Base-by-base conservation (phyloP, 2,329 filamentous ascomycete genomes). In the Phialocephala sp. region DNA sequence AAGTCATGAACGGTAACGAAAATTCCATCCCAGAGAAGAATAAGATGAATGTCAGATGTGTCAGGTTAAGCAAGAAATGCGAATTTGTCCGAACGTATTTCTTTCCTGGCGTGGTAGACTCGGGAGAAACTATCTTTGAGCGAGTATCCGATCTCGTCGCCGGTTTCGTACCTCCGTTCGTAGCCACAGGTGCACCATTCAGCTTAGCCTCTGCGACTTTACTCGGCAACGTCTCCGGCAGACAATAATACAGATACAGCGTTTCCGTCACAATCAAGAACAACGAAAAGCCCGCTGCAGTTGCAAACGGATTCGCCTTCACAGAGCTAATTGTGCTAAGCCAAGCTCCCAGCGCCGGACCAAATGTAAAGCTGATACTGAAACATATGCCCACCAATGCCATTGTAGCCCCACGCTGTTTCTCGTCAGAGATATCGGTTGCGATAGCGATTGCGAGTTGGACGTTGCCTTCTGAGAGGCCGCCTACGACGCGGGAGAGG, bases 21-120 rank as follows among this genome's bases (percentile, higher is more conserved):
- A 97, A 98, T 77, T 99, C 95, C 91, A 99, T 94, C 67, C 95
- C 95, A 1, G 93, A 97, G 80, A 99, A 99, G 80, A 97, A 97
- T 14, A 99, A 88, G 66, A 99, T 88, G 79, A 99, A 99, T 56
- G 90, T 81, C 75, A 98, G 91, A 79, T 99, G 95, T 0, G 92
- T 89, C 1, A 90, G 80, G 76, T 97, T 97, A 56, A 99, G 87
- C 14, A 97, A 77, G 36, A 87, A 80, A 71, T 95, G 93, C 3
- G 91, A 93, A 79, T 98, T 98, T 2, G 92, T 97, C 65, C 65
- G 74, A 20, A 71, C 67, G 8, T 64, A 63, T 64, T 66, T 76
- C 41, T 63, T 71, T 68, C 43, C 68, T 22, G 70, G 64, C 14
- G 54, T 74, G 50, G 60, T 68, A 14, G 68, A 35, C 20, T 61